These are phyloP conservation scores for Eutypella sp. DNA, from an alignment of 2,329 filamentous ascomycete genomes.

Conservation along the genomic window DNA sequence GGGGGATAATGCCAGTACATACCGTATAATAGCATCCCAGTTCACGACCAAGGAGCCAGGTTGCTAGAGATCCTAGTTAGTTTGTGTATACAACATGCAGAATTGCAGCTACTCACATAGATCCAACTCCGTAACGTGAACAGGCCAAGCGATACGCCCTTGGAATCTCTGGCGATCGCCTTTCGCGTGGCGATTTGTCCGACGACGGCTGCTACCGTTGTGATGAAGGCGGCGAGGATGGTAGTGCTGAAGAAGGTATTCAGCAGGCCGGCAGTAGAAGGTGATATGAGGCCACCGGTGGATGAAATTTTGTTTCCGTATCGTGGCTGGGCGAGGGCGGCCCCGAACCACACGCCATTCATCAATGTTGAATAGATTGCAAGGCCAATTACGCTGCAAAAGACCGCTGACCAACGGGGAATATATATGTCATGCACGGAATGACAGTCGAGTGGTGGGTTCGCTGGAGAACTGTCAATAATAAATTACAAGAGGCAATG, in stretches of 20 bases:
- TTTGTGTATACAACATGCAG: too few relatives aligned
- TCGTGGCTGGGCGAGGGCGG: conserved; percentile 57
- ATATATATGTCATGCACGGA: conserved; percentile 25
- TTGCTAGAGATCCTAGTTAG: conserved; percentile 33
- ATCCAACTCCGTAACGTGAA: conserved; percentile 75
- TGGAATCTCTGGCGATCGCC: conserved; percentile 54
- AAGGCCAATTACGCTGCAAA: conserved; percentile 38
- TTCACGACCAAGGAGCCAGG: conserved; percentile 70
- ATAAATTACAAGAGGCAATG: background rate
- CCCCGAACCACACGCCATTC: conserved; percentile 61
- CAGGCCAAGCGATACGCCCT: conserved; percentile 69
- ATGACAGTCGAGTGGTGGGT: conserved; percentile 22
- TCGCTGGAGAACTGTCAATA: too few relatives aligned
- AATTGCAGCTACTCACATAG: conserved; percentile 40
- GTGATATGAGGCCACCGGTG: conserved; percentile 46
- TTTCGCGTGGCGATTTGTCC: conserved; percentile 70
- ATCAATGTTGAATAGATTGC: conserved; percentile 60
- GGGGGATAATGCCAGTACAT: background rate
- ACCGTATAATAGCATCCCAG: conserved; percentile 54
- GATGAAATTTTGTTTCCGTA: conserved; percentile 55
- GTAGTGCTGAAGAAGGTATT: conserved; percentile 69
- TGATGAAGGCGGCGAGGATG: conserved; percentile 74
- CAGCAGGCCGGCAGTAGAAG: conserved; percentile 61
- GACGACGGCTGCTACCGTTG: conserved; percentile 68
- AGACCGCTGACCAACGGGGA: conserved; percentile 41